Conservation (phyloP, 2,329 filamentous ascomycete genomes). For the Fusarium tjaetaba region DNA sequence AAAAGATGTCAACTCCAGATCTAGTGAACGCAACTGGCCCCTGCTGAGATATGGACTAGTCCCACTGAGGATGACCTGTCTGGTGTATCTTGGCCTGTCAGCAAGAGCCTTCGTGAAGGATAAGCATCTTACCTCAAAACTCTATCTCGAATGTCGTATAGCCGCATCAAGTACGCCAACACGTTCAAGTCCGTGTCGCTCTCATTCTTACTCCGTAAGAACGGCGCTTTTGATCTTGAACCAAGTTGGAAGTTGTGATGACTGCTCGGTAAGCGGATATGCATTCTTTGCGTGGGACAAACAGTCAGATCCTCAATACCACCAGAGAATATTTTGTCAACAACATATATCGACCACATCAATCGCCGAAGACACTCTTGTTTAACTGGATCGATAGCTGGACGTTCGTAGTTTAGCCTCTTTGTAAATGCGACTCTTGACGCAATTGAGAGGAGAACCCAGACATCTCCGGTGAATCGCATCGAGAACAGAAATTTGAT, state of each 20-base stretch:
- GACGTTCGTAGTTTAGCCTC: slow-evolving; percentile 41
- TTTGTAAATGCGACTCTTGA: slow-evolving; percentile 42
- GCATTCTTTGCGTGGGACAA: slow-evolving; percentile 37
- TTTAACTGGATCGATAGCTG: slow-evolving; percentile 16
- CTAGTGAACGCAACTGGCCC: slow-evolving; percentile 14
- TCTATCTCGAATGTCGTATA: slow-evolving; percentile 37
- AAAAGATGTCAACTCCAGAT: slow-evolving; percentile 34
- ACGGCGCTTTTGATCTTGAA: slow-evolving; percentile 25
- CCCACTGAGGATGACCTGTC: slow-evolving; percentile 29
- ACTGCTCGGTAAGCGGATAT: slow-evolving; percentile 40
- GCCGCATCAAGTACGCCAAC: slow-evolving; percentile 31
- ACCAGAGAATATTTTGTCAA: slow-evolving; percentile 42
- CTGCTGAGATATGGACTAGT: slow-evolving; percentile 27
- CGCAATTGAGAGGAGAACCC: slow-evolving; percentile 38
- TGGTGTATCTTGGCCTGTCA: slow-evolving; percentile 20
- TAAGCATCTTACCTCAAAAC: slow-evolving; percentile 21
- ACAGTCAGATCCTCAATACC: slow-evolving; percentile 45
- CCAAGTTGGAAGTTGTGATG: slow-evolving; percentile 43
- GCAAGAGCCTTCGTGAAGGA: accelerated
- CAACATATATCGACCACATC: slow-evolving; percentile 42
- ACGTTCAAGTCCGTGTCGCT: slow-evolving; percentile 23
- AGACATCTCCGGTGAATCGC: slow-evolving; percentile 26
- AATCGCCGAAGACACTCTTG: slow-evolving; percentile 41
- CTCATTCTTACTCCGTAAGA: slow-evolving; percentile 2
- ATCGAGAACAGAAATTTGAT: slow-evolving; percentile 26